A percentile compares a stretch with the other conserved stretches of the same genome.
phyloP scores from a whole-genome alignment of 768 basidiomycete species.

The Lactarius tabidus region DNA sequence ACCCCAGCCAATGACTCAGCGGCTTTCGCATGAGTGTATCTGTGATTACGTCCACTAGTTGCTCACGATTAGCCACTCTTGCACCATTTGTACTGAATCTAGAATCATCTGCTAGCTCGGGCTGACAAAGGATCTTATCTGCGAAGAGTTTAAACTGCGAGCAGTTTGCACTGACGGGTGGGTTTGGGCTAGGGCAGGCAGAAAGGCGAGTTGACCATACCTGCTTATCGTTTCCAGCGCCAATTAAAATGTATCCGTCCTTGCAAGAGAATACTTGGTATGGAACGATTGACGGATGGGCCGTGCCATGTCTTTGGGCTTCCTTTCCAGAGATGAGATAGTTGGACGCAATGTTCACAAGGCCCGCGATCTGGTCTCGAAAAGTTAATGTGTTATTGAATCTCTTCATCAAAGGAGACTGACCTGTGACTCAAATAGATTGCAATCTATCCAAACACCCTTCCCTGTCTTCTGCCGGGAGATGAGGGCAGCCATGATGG shows the following conservation, averaged over 20 bases:
- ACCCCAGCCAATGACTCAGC: slow-evolving; percentile 70
- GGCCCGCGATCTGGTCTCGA: slow-evolving; percentile 69
- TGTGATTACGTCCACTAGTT: slow-evolving; percentile 66
- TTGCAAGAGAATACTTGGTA: slow-evolving; percentile 89
- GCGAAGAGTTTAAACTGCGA: slow-evolving; percentile 67
- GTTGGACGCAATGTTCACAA: slow-evolving; percentile 91
- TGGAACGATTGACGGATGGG: slow-evolving; percentile 91
- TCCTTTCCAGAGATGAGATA: slow-evolving; percentile 85
- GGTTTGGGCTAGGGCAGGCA: not conserved
- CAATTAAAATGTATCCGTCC: slow-evolving; percentile 90
- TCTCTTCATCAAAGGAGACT: slow-evolving; percentile 19
- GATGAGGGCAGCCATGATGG: slow-evolving; percentile 85
- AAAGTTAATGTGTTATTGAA: not conserved
- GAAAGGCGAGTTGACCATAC: slow-evolving; percentile 34
- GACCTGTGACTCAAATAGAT: slow-evolving; percentile 89
- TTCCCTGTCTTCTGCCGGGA: slow-evolving; percentile 80
- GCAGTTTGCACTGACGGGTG: not conserved
- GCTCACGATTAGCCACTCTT: slow-evolving; percentile 71
- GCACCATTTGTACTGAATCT: slow-evolving; percentile 70
- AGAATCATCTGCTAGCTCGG: slow-evolving; percentile 54
- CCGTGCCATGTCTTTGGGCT: slow-evolving; percentile 83
- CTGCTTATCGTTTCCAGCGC: slow-evolving; percentile 87
- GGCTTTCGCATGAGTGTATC: slow-evolving; percentile 51
- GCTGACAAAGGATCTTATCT: slow-evolving; percentile 55
- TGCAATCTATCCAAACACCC: slow-evolving; percentile 90